Percentiles rank a stretch among this genome's conserved stretches.
Evolutionary conservation across 2,329 filamentous ascomycete species (phyloP).

Genomic region (Balansia obtecta): DNA sequence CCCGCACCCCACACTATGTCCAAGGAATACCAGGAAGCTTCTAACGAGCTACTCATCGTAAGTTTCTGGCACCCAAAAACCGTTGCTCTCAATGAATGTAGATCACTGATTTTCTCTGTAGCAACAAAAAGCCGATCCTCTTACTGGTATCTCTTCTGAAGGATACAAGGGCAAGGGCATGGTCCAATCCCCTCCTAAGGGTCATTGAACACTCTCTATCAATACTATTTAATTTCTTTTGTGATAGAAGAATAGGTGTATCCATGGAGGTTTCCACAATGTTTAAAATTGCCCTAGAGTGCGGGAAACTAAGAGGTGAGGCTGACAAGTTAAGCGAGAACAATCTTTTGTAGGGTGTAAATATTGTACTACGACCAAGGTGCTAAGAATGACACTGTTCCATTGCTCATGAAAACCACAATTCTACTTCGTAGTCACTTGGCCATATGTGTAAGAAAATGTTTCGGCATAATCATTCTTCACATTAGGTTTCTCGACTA

Average conservation of each 20-base stretch:
- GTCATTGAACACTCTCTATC: constrained; percentile 25
- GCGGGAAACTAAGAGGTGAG: constrained; percentile 11
- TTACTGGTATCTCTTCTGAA: constrained; percentile 71
- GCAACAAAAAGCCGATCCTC: constrained; percentile 74
- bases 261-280: constrained; percentile 19
- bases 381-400: constrained; percentile 20
- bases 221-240: constrained; percentile 19
- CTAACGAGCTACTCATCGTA: constrained; percentile 91
- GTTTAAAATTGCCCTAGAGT: constrained; percentile 23
- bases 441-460: no score
- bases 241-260: constrained; percentile 21
- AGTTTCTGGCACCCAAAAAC: neutral
- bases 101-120: constrained; percentile 23
- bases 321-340: constrained; percentile 16
- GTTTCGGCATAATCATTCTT: neutral
- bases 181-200: constrained; percentile 56
- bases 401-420: constrained; percentile 8
- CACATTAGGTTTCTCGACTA: neutral
- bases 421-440: neutral
- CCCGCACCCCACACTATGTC: constrained; percentile 76
- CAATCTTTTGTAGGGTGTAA: constrained; percentile 22
- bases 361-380: constrained; percentile 31
- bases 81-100: no score
- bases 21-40: constrained; percentile 92
- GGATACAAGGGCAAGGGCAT: constrained; percentile 68